Evolutionary conservation across 441 rosid species (phyloP).

Genomic region (Aleurites moluccanus): DNA sequence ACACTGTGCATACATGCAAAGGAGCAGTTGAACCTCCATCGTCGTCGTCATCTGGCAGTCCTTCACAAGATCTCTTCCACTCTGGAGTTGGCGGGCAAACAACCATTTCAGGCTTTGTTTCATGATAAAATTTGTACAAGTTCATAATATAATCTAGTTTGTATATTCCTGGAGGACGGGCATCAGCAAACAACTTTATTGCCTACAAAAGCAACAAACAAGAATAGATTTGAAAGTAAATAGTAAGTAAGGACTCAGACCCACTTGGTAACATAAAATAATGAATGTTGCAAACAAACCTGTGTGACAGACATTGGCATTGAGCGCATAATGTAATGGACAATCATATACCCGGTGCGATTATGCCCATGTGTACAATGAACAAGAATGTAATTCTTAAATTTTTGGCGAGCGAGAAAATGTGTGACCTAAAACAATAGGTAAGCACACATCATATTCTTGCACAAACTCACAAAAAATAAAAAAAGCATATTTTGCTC

Average conservation of each 20-base stretch:
- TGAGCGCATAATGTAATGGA: slow-evolving; percentile 93
- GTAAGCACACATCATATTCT: background rate
- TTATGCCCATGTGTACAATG: slow-evolving; percentile 99
- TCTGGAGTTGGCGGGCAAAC: slow-evolving; percentile 89
- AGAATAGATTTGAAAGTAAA: slow-evolving; percentile 20
- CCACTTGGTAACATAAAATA: slow-evolving; percentile 5
- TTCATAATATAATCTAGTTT: slow-evolving; percentile 90
- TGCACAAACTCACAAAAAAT: background rate
- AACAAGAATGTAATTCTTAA: slow-evolving; percentile 85
- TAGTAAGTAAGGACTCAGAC: slow-evolving; percentile 12
- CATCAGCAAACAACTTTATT: slow-evolving; percentile 70
- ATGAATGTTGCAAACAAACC: slow-evolving; percentile 40
- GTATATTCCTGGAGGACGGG: slow-evolving; percentile 99
- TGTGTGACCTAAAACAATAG: slow-evolving; percentile 58
- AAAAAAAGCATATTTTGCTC: background rate
- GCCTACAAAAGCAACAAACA: slow-evolving; percentile 56
- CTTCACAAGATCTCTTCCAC: slow-evolving; percentile 98
- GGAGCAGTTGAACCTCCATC: slow-evolving; percentile 72
- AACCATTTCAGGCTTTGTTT: slow-evolving; percentile 73
- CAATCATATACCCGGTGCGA: slow-evolving; percentile 97
- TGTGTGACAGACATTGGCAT: slow-evolving; percentile 74
- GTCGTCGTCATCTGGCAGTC: slow-evolving; percentile 83
- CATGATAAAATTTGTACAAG: slow-evolving; percentile 85
- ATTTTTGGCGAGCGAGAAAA: slow-evolving; percentile 66
- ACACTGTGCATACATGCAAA: slow-evolving; percentile 53